Conservation (phyloP, 2,329 filamentous ascomycete genomes). For the Orbilia javanica region DNA sequence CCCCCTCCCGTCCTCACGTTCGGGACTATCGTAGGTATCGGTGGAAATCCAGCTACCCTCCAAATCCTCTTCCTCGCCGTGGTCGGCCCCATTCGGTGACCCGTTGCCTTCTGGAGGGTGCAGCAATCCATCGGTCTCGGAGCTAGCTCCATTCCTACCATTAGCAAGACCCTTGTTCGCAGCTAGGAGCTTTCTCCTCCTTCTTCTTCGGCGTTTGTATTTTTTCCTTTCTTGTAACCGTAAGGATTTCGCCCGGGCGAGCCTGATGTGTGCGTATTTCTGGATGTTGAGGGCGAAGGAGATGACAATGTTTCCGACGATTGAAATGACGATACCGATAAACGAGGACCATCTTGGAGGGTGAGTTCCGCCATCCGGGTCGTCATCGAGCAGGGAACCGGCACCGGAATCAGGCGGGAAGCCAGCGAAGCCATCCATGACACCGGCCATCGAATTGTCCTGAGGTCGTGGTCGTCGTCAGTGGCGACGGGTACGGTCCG, state of each 20-base stretch:
- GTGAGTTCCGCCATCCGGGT: conserved; percentile 37
- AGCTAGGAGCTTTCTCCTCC: conserved; percentile 43
- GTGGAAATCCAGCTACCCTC: conserved; percentile 58
- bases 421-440: conserved; percentile 12
- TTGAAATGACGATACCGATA: conserved; percentile 93
- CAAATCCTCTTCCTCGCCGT: conserved; percentile 47
- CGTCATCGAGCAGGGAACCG: conserved; percentile 4
- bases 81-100: background rate
- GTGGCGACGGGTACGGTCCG: conserved; percentile 36
- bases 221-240: conserved; percentile 54
- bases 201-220: conserved; percentile 63
- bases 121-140: conserved; percentile 25
- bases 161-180: conserved; percentile 43
- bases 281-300: conserved; percentile 96
- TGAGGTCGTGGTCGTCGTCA: conserved; percentile 26
- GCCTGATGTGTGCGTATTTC: conserved; percentile 89
- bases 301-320: conserved; percentile 92
- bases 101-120: conserved; percentile 55
- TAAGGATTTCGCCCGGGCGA: conserved; percentile 77
- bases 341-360: conserved; percentile 82
- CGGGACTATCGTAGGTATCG: conserved; percentile 64
- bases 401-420: conserved; percentile 30
- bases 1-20: conserved; percentile 61
- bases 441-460: conserved; percentile 13
- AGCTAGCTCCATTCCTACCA: conserved; percentile 57